A percentile compares a stretch with the other conserved stretches of the same genome.
phyloP scores from a whole-genome alignment of 148 eudicot species.

The Tetragonia tetragonoides region DNA sequence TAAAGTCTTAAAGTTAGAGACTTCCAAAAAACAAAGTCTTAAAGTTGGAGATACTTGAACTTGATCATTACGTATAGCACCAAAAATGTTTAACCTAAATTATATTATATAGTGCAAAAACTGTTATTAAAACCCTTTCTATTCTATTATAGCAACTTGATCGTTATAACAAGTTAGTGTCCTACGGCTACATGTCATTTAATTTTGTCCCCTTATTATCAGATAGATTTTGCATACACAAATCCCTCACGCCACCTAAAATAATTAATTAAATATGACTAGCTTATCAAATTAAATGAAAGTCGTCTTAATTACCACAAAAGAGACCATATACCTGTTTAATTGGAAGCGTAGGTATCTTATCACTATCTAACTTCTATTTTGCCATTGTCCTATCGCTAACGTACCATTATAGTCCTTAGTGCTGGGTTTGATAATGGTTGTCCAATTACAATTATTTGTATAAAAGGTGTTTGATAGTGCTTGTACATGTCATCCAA shows the following conservation, averaged over 20 bases:
- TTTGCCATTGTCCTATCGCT: background rate
- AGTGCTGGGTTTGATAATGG: conserved; percentile 12
- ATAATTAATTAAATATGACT: no score
- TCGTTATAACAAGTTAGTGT: background rate
- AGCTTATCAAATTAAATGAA: no score
- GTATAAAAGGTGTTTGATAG: conserved; percentile 11
- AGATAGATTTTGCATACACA: background rate
- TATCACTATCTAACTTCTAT: conserved; percentile 12
- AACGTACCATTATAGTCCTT: background rate
- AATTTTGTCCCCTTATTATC: background rate
- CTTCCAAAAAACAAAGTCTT: no score
- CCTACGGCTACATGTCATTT: background rate
- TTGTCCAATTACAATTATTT: conserved; percentile 9
- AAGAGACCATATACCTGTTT: background rate
- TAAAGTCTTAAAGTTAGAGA: no score
- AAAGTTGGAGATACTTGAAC: no score
- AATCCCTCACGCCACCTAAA: background rate
- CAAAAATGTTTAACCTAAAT: no score
- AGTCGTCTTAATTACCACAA: background rate
- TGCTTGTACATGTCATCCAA: conserved; percentile 26
- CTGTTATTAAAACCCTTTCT: no score
- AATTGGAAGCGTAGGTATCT: conserved; percentile 20
- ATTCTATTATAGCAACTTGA: background rate
- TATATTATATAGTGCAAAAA: background rate
- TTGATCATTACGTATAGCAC: no score